phyloP scores from a whole-genome alignment of 257 asterid species.

The Mitragyna speciosa region DNA sequence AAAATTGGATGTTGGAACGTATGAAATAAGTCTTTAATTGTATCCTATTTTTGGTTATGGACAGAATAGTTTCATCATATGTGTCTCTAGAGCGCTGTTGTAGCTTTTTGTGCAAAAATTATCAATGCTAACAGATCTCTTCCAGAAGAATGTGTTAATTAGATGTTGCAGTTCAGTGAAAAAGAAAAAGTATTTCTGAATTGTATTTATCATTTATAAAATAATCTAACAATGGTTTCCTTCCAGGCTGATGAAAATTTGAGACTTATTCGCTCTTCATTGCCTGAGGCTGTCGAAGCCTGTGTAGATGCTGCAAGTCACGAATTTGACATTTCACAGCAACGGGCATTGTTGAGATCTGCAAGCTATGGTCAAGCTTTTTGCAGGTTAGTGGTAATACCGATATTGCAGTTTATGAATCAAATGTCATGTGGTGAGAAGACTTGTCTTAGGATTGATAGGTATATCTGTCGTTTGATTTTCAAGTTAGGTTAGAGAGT shows the following conservation, averaged over 20 bases:
- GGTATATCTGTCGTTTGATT: background rate
- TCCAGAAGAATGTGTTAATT: background rate
- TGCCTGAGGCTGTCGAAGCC: constrained; percentile 92
- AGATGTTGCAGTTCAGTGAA: background rate
- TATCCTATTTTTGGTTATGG: background rate
- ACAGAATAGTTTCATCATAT: background rate
- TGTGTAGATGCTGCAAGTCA: constrained; percentile 94
- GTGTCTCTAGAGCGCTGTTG: background rate
- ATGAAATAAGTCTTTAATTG: background rate
- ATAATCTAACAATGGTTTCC: constrained; percentile 19
- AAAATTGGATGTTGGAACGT: background rate
- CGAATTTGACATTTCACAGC: constrained; percentile 81
- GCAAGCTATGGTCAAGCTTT: constrained; percentile 98
- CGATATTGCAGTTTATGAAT: background rate
- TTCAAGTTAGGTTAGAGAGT: background rate
- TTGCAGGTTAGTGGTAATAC: constrained; percentile 68
- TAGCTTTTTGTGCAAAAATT: background rate
- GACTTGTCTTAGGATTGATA: background rate
- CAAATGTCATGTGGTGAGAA: background rate
- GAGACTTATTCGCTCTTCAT: constrained; percentile 80
- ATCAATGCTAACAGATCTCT: background rate
- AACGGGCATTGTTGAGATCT: constrained; percentile 79
- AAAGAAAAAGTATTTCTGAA: constrained; percentile 1
- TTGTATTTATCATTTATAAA: background rate
- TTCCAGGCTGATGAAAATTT: constrained; percentile 96